A percentile compares a stretch with the other conserved stretches of the same genome.
Conservation (phyloP, 768 basidiomycete species). For the Tremella fuciformis region DNA sequence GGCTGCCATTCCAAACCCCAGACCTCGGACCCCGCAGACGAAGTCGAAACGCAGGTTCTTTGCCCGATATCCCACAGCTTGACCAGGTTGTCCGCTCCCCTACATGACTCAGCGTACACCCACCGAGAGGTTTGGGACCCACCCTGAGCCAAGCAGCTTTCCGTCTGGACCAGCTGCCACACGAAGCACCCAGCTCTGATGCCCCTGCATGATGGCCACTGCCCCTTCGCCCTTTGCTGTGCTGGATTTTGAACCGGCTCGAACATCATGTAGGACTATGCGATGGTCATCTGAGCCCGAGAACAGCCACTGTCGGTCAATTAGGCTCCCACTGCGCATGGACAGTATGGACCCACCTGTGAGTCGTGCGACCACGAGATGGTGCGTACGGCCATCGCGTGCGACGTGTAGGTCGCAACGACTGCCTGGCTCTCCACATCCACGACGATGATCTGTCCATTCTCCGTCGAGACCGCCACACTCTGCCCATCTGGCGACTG, state of each 20-base stretch:
- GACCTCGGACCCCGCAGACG: slow-evolving; percentile 36
- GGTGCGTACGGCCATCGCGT: slow-evolving; percentile 84
- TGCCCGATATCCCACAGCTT: slow-evolving; percentile 51
- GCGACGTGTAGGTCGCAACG: slow-evolving; percentile 71
- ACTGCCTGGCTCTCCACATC: slow-evolving; percentile 70
- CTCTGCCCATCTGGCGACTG: slow-evolving; percentile 85
- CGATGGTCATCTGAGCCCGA: slow-evolving; percentile 92
- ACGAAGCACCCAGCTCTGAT: slow-evolving; percentile 86
- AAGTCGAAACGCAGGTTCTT: slow-evolving; percentile 43
- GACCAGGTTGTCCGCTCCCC: slow-evolving; percentile 47
- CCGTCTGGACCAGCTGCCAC: slow-evolving; percentile 78
- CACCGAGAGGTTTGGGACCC: slow-evolving; percentile 35
- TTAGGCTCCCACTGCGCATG: not conserved
- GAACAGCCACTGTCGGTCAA: slow-evolving; percentile 63
- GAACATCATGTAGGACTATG: slow-evolving; percentile 84
- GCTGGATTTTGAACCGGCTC: slow-evolving; percentile 55
- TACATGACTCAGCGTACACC: slow-evolving; percentile 12
- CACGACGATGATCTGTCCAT: slow-evolving; percentile 83
- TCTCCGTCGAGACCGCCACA: slow-evolving; percentile 76
- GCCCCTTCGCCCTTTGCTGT: slow-evolving; percentile 64
- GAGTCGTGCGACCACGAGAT: slow-evolving; percentile 87
- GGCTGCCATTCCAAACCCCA: slow-evolving; percentile 52
- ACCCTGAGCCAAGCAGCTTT: slow-evolving; percentile 77
- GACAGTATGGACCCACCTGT: slow-evolving; percentile 57
- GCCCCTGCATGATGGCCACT: slow-evolving; percentile 80